phyloP scores from a whole-genome alignment of 805 yeast species.

The Starmerella riodocensis region DNA sequence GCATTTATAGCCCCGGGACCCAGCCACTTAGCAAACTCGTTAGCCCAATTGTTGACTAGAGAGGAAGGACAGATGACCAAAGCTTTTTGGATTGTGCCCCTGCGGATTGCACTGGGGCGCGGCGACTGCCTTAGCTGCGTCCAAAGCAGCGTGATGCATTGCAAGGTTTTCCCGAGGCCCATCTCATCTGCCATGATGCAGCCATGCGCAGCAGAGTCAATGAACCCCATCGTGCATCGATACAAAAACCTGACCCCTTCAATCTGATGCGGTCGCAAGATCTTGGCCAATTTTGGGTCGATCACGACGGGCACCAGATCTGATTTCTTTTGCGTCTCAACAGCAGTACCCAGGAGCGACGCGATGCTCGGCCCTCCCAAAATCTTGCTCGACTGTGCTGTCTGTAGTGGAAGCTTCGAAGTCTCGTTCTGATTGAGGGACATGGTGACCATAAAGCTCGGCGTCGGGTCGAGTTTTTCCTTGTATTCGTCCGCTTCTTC shows the following conservation, averaged over 20 bases:
- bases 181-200: conserved; percentile 98
- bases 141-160: conserved; percentile 86
- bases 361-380: background rate
- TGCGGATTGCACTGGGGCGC: conserved; percentile 40
- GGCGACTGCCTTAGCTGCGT: conserved; percentile 82
- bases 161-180: conserved; percentile 88
- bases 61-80: conserved; percentile 93
- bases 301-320: conserved; percentile 86
- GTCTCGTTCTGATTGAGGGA: background rate
- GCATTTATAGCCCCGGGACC: conserved; percentile 86
- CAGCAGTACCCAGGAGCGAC: conserved; percentile 50
- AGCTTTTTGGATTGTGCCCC: conserved; percentile 72
- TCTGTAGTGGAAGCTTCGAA: background rate
- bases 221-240: conserved; percentile 75
- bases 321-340: conserved; percentile 32
- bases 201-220: conserved; percentile 58
- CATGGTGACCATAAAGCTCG: background rate
- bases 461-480: background rate
- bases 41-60: conserved; percentile 91
- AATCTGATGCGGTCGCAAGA: conserved; percentile 88
- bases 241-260: conserved; percentile 89
- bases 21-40: conserved; percentile 86
- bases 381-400: background rate
- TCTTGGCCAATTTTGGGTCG: conserved; percentile 74
- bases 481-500: conserved; percentile 2